phyloP scores from a whole-genome alignment of 192 early-diverging fungal genomes.

The Funneliformis geosporum region DNA sequence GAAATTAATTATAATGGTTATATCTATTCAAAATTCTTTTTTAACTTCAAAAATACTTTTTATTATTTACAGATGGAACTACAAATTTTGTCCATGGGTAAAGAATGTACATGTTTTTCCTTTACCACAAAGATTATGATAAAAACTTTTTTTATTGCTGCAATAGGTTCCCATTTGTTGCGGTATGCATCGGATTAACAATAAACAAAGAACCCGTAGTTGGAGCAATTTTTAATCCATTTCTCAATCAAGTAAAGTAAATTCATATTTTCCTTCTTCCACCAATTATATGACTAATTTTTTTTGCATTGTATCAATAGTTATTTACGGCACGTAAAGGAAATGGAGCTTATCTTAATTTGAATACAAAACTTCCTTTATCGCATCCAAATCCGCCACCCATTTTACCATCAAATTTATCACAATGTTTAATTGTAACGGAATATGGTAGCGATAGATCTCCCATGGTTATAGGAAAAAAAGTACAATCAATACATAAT shows the following conservation, averaged over 20 bases:
- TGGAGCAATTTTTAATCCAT: conserved; percentile 90
- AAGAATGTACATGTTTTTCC: not conserved
- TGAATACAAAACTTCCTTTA: conserved; percentile 60
- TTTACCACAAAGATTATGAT: conserved; percentile 52
- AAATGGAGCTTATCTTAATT: conserved; percentile 66
- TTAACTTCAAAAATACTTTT: no score
- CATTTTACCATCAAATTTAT: conserved; percentile 60
- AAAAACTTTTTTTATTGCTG: conserved; percentile 30
- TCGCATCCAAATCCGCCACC: conserved; percentile 51
- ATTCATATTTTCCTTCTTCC: no score
- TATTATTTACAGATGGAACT: conserved; percentile 58
- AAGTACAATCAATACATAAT: conserved; percentile 66
- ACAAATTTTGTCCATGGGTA: conserved; percentile 76
- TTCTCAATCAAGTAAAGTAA: conserved; percentile 79
- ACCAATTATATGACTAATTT: no score
- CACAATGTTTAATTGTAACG: conserved; percentile 72
- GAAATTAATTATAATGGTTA: conserved; percentile 13
- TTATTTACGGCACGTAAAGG: conserved; percentile 59
- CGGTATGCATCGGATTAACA: conserved; percentile 83
- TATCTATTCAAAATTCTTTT: not conserved
- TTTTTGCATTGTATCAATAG: conserved; percentile 12
- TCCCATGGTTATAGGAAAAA: conserved; percentile 59
- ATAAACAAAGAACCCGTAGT: conserved; percentile 73
- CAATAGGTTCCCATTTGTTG: conserved; percentile 80
- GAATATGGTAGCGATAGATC: conserved; percentile 82